These are phyloP conservation scores for Keithomyces neogunnii DNA, from an alignment of 2,329 filamentous ascomycete genomes.

Conservation along the genomic window DNA sequence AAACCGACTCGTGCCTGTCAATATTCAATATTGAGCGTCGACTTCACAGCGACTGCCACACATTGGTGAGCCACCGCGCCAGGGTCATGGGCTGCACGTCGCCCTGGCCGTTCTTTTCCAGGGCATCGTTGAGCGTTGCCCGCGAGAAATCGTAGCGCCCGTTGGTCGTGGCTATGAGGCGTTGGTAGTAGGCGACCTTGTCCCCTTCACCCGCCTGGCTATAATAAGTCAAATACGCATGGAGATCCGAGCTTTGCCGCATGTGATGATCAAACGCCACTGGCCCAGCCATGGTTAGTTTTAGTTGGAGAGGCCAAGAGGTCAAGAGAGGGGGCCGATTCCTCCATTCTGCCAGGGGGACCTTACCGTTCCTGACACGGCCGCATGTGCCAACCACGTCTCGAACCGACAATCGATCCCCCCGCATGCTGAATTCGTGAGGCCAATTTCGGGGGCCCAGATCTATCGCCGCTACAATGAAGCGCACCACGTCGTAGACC, in stretches of 20 bases:
- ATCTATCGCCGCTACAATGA: constrained; percentile 61
- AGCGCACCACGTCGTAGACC: constrained; percentile 60
- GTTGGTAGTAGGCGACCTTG: constrained; percentile 46
- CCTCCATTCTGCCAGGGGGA: not conserved
- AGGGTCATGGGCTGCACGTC: constrained; percentile 42
- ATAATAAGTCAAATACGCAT: constrained; percentile 31
- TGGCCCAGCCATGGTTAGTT: constrained; percentile 17
- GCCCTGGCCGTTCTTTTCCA: constrained; percentile 27
- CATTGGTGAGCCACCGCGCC: constrained; percentile 40
- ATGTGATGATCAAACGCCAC: constrained; percentile 30
- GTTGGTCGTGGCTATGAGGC: constrained; percentile 59
- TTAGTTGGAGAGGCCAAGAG: not conserved
- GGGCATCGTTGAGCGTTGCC: constrained; percentile 49
- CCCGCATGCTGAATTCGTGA: constrained; percentile 57
- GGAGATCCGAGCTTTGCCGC: constrained; percentile 31
- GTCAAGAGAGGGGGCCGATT: not conserved
- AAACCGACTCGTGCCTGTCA: not conserved
- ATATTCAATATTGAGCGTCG: not conserved
- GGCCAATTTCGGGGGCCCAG: constrained; percentile 55
- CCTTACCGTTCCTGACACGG: constrained; percentile 38
- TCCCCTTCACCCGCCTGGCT: constrained; percentile 38
- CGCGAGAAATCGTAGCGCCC: constrained; percentile 57
- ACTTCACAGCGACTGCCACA: constrained; percentile 11
- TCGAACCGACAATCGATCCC: constrained; percentile 54
- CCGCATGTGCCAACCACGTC: constrained; percentile 46